Conservation (phyloP, 371 early-diverging fungal genomes). For the Nematocida sp. region DNA sequence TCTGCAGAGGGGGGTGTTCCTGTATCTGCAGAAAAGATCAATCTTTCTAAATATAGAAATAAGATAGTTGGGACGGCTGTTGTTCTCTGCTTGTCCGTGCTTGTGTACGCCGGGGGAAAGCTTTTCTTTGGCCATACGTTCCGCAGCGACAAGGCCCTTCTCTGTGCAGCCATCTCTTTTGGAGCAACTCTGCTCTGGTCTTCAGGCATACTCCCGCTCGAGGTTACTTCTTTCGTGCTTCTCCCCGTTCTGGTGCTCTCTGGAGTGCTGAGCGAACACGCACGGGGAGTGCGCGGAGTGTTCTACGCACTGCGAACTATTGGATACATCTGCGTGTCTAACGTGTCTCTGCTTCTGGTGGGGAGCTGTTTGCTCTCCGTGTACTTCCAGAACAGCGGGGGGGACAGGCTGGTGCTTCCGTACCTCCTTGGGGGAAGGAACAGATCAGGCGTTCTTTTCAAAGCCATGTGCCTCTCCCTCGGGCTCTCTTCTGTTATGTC, state of each 20-base stretch:
- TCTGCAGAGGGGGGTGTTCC: too few relatives aligned
- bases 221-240: constrained; percentile 20
- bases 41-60: background rate
- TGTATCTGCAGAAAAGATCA: too few relatives aligned
- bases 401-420: constrained; percentile 24
- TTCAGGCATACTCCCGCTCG: constrained; percentile 9
- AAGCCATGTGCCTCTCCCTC: constrained; percentile 17
- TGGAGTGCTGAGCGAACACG: background rate
- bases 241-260: constrained; percentile 18
- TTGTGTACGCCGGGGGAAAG: background rate
- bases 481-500: constrained; percentile 44
- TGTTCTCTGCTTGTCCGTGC: background rate
- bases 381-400: constrained; percentile 32
- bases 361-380: constrained; percentile 45
- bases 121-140: background rate
- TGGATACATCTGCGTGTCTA: background rate
- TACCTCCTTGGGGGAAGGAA: constrained; percentile 11
- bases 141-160: background rate
- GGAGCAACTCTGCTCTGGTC: constrained; percentile 35
- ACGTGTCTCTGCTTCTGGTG: constrained; percentile 29
- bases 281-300: background rate
- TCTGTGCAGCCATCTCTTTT: background rate
- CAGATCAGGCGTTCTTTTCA: background rate
- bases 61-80: background rate
- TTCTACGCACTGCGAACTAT: background rate